Evolutionary conservation across 108 stramenopile species (phyloP).

Genomic region (Fistulifera pelliculosa): DNA sequence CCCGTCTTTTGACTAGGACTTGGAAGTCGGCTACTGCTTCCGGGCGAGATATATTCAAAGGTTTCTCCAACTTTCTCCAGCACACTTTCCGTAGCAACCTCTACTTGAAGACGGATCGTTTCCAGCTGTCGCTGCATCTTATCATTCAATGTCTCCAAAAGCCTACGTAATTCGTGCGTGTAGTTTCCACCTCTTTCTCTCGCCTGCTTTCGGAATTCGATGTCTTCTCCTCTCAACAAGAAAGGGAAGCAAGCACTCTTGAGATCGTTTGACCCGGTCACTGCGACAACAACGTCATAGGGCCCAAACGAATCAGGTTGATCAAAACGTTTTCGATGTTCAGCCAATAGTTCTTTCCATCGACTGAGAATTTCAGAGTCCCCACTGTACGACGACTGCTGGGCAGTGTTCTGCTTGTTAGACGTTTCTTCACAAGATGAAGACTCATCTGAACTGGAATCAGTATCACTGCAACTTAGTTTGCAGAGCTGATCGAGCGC

Average conservation of each 20-base stretch:
- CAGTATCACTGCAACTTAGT: slow-evolving; percentile 4
- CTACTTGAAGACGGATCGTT: slow-evolving; percentile 1
- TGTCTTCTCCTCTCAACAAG: slow-evolving; percentile 16
- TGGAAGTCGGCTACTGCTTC: not conserved
- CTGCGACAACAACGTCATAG: slow-evolving; percentile 53
- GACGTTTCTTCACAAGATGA: not conserved
- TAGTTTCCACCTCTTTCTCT: slow-evolving; percentile 16
- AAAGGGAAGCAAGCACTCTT: slow-evolving; percentile 54
- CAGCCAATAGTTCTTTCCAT: not conserved
- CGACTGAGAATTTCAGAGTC: not conserved
- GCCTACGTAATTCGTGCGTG: slow-evolving; percentile 7
- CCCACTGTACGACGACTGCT: not conserved
- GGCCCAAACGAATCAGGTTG: slow-evolving; percentile 14
- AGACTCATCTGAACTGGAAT: slow-evolving; percentile 5
- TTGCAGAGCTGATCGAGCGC: not conserved
- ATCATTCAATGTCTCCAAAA: slow-evolving; percentile 22
- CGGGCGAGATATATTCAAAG: not conserved
- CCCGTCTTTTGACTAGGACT: not conserved
- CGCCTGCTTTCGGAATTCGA: slow-evolving; percentile 13
- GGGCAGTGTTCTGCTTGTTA: not conserved
- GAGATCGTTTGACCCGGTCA: slow-evolving; percentile 58
- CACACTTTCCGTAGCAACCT: not conserved
- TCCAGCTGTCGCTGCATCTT: slow-evolving; percentile 10
- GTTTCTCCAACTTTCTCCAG: not conserved
- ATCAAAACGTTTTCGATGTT: slow-evolving; percentile 22